These are phyloP conservation scores for Geotrichum reessii DNA, from an alignment of 1,139 yeast species.

Conservation along the genomic window DNA sequence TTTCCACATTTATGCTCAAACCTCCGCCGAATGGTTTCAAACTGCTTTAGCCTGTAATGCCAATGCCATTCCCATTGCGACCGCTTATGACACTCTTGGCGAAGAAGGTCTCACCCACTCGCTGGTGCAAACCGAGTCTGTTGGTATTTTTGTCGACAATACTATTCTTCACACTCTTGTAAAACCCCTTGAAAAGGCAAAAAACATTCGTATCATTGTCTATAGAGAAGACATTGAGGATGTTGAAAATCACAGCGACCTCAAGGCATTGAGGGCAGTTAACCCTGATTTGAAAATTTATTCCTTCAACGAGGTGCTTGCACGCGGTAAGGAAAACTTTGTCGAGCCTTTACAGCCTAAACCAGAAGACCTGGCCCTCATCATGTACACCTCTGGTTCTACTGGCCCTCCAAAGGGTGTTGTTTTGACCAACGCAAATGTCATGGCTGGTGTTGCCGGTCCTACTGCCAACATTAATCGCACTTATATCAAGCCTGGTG, in stretches of 20 bases:
- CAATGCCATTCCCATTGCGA: slow-evolving; percentile 80
- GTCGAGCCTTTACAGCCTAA: slow-evolving; percentile 47
- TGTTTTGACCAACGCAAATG: slow-evolving; percentile 68
- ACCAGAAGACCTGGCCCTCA: slow-evolving; percentile 76
- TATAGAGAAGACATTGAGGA: slow-evolving; percentile 60
- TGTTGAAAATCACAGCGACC: slow-evolving; percentile 58
- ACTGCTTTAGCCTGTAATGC: slow-evolving; percentile 70
- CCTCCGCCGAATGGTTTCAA: slow-evolving; percentile 88
- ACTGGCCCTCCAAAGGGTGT: slow-evolving; percentile 99
- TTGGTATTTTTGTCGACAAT: slow-evolving; percentile 79
- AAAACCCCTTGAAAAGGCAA: slow-evolving; percentile 66
- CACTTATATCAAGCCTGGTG: slow-evolving; percentile 47
- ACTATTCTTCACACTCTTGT: slow-evolving; percentile 58
- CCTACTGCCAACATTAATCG: slow-evolving; percentile 58
- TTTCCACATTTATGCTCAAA: slow-evolving; percentile 75
- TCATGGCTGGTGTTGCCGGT: slow-evolving; percentile 83
- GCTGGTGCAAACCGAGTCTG: slow-evolving; percentile 70
- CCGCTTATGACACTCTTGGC: slow-evolving; percentile 96
- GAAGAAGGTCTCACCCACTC: slow-evolving; percentile 88
- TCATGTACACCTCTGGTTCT: slow-evolving; percentile 98
- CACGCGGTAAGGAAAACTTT: slow-evolving; percentile 53
- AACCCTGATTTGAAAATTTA: slow-evolving; percentile 74
- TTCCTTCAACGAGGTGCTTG: slow-evolving; percentile 60
- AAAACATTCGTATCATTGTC: slow-evolving; percentile 58
- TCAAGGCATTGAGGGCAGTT: slow-evolving; percentile 41